Conservation (phyloP, 2,329 filamentous ascomycete genomes). For the Pseudogymnoascus sp. region DNA sequence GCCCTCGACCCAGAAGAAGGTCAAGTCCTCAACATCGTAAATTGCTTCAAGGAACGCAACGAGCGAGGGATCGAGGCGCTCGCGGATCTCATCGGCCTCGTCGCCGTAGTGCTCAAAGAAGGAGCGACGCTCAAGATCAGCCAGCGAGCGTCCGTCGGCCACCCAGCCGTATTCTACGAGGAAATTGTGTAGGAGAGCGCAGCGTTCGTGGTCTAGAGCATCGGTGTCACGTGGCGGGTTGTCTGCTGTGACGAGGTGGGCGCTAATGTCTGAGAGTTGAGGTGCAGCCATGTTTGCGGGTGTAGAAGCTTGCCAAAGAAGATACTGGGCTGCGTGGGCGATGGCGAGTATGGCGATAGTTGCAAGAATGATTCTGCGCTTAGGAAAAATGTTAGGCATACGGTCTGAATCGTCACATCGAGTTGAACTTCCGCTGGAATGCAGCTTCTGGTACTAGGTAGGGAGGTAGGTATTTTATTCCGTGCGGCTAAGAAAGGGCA, state of each 20-base stretch:
- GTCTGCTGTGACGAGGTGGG: slow-evolving; percentile 24
- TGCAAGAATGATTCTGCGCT: too few species aligned
- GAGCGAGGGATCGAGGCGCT: slow-evolving; percentile 23
- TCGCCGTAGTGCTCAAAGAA: slow-evolving; percentile 21
- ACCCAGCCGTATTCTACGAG: slow-evolving; percentile 25
- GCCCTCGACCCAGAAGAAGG: slow-evolving; percentile 21
- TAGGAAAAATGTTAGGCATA: too few species aligned
- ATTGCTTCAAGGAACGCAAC: slow-evolving; percentile 21
- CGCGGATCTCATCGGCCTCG: slow-evolving; percentile 20
- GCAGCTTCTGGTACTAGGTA: too few species aligned
- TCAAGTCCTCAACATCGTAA: not conserved
- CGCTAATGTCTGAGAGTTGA: slow-evolving; percentile 21
- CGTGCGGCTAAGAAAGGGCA: too few species aligned
- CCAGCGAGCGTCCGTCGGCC: slow-evolving; percentile 20
- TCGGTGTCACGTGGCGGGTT: slow-evolving; percentile 21
- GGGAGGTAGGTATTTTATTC: too few species aligned
- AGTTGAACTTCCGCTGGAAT: too few species aligned
- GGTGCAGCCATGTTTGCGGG: too few species aligned
- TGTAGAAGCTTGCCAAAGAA: too few species aligned
- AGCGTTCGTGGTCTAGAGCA: slow-evolving; percentile 25
- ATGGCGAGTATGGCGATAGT: too few species aligned
- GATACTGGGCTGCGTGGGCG: too few species aligned
- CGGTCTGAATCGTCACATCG: too few species aligned
- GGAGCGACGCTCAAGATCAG: slow-evolving; percentile 11
- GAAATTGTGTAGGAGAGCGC: slow-evolving; percentile 29